Evolutionary conservation across 306 rosid genomes (phyloP).

Genomic region (Lotus japonicus): DNA sequence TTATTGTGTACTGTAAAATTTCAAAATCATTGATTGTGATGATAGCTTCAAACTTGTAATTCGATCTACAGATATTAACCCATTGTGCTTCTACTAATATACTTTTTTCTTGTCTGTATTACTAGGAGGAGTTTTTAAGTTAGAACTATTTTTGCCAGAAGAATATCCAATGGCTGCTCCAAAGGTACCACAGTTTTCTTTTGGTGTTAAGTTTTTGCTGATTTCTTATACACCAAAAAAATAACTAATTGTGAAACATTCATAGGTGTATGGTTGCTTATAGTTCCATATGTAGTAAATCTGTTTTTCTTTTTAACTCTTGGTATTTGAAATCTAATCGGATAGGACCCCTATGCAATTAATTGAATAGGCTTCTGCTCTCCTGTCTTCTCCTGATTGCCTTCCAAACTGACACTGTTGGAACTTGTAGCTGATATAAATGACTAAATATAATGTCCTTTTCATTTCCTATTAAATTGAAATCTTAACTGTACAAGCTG

Average conservation of each 20-base stretch:
- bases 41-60: neutral
- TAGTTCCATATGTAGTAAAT: neutral
- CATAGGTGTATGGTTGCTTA: neutral
- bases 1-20: neutral
- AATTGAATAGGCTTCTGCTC: neutral
- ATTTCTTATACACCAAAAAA: neutral
- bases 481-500: neutral
- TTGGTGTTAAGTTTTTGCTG: neutral
- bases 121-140: slow-evolving; percentile 92
- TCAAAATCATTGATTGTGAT: neutral
- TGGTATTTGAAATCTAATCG: too few species aligned
- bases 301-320: neutral
- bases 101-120: slow-evolving; percentile 9
- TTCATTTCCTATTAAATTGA: neutral
- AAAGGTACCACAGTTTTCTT: slow-evolving; percentile 46
- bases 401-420: neutral
- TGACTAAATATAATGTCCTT: neutral
- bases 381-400: neutral
- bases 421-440: neutral
- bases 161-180: slow-evolving; percentile 99
- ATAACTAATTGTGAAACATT: neutral
- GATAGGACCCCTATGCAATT: neutral
- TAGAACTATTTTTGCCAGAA: slow-evolving; percentile 94
- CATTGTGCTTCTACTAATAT: neutral
- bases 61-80: neutral